phyloP scores from a whole-genome alignment of 768 basidiomycete species.

The Tephrocybe sp. region DNA sequence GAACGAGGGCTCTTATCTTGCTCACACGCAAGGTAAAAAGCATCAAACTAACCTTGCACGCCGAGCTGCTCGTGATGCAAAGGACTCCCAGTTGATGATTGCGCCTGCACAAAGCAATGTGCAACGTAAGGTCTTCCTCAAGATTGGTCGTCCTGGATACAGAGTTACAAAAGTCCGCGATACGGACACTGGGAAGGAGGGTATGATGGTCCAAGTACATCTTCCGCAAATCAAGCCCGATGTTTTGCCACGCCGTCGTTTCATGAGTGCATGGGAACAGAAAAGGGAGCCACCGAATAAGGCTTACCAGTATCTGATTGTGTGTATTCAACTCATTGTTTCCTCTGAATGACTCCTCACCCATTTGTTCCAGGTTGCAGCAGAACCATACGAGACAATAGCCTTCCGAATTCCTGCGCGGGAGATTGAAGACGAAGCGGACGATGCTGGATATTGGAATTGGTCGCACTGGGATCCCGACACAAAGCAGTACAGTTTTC shows the following conservation, averaged over 20 bases:
- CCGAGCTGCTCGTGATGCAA: constrained; percentile 95
- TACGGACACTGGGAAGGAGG: constrained; percentile 85
- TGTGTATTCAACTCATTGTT: constrained; percentile 39
- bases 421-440: constrained; percentile 93
- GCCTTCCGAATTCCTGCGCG: constrained; percentile 98
- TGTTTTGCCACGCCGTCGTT: constrained; percentile 80
- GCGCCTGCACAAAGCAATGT: constrained; percentile 77
- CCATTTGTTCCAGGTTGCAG: constrained; percentile 71
- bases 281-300: constrained; percentile 93
- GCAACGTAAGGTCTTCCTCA: constrained; percentile 92
- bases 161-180: constrained; percentile 97
- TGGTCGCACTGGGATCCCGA: constrained; percentile 99
- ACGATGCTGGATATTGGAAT: constrained; percentile 88
- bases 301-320: constrained; percentile 96
- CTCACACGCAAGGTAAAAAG: constrained; percentile 99
- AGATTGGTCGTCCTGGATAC: constrained; percentile 95
- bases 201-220: constrained; percentile 97
- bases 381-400: constrained; percentile 99
- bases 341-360: constrained; percentile 21
- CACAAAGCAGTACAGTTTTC: constrained; percentile 97
- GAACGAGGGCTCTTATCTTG: constrained; percentile 99
- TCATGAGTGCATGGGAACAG: constrained; percentile 99
- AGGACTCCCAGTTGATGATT: constrained; percentile 89
- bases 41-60: constrained; percentile 98
- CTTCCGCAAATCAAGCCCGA: constrained; percentile 90